Base-by-base conservation (phyloP, 2,329 filamentous ascomycete species). In the Arachnomyces sp. region DNA sequence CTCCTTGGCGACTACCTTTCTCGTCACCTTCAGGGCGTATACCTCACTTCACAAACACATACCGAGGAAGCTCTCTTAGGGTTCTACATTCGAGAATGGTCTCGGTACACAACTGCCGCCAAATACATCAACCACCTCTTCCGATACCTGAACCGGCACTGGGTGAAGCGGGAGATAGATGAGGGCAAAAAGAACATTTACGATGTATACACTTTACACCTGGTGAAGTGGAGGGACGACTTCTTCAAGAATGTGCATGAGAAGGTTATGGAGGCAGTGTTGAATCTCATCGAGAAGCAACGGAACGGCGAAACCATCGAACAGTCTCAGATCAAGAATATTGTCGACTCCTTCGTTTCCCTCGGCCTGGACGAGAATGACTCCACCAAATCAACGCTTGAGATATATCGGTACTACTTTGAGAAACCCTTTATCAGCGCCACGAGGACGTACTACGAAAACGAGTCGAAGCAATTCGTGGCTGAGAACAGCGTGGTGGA, bases 81-180 rank as follows among this genome's bases (percentile, higher is more conserved):
- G 14, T 96, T 90, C 65, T 98, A 98, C 63, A 98, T 96, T 62
- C 80, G 84, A 58, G 89, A 98, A 72, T 98, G 92, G 92, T 81
- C 83, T 50, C 79, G 92, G 45, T 98, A 95, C 67, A 98, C 92
- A 2, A 86, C 84, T 11, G 90, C 92, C 1, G 92, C 89, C 44
- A 94, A 93, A 64, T 98, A 94, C 67, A 92, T 95, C 61, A 93
- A 98, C 64, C 90, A 98, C 60, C 71, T 98, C 6, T 98, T 98
- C 71, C 74, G 83, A 39, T 98, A 98, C 59, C 77, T 98, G 17
- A 98, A 98, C 59, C 79, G 92, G 20, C 92, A 98, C 66, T 98
- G 93, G 92, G 92, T 98, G 2, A 98, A 95, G 73, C 77, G 92
- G 20, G 92, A 98, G 67, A 94, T 98, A 67, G 92, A 98, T 48